Evolutionary conservation across 2,329 filamentous ascomycete genomes (phyloP).

Genomic region (Exutisphaerella laricina): DNA sequence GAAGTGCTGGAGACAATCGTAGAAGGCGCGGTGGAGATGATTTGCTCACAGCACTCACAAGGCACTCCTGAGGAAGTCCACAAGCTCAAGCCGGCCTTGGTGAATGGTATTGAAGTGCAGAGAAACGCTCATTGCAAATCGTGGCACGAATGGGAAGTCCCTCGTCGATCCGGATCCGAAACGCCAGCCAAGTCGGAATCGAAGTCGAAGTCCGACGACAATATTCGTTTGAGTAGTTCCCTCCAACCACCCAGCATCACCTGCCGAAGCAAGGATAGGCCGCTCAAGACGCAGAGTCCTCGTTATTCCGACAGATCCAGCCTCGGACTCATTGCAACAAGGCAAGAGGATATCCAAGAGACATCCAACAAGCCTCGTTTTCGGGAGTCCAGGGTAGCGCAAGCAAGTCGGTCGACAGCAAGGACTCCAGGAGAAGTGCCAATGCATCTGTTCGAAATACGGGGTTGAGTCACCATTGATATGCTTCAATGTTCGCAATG

Average conservation of each 20-base stretch:
- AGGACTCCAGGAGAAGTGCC: not conserved
- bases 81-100: not conserved
- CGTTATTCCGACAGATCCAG: not conserved
- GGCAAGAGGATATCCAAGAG: not conserved
- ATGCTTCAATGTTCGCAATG: not conserved
- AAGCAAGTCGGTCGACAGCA: not conserved
- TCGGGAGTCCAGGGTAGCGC: not conserved
- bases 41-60: not conserved
- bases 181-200: constrained; percentile 1
- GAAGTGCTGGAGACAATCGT: not conserved
- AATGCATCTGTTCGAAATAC: not conserved
- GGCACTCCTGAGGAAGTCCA: not conserved
- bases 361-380: constrained; percentile 3
- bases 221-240: not conserved
- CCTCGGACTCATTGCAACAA: not conserved
- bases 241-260: constrained; percentile 4
- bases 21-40: not conserved
- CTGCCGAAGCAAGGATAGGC: constrained; percentile 5
- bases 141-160: not conserved
- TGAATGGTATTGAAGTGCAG: not conserved
- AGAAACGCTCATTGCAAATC: too few relatives aligned
- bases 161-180: constrained; percentile 1
- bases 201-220: too few relatives aligned
- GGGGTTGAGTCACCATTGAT: not conserved
- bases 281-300: not conserved